Conservation (phyloP, 805 yeast species). For the Naumovozyma castellii region DNA sequence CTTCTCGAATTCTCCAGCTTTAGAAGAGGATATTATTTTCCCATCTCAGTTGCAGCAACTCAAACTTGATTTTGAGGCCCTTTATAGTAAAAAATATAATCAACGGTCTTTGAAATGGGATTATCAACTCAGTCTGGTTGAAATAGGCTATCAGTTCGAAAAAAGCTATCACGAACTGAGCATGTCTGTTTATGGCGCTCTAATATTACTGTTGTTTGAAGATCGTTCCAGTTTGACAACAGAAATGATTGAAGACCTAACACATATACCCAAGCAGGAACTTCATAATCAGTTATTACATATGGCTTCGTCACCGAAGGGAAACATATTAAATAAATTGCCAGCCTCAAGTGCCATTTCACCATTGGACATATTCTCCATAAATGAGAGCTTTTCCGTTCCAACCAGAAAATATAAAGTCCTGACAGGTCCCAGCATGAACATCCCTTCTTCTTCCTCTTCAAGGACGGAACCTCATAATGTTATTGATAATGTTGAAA, state of each 20-base stretch:
- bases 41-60: conserved; percentile 39
- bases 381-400: conserved; percentile 62
- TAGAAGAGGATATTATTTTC: conserved; percentile 27
- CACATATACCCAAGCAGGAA: conserved; percentile 67
- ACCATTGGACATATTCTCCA: conserved; percentile 49
- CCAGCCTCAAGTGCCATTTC: conserved; percentile 71
- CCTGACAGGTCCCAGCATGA: conserved; percentile 9
- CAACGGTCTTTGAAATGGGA: conserved; percentile 69
- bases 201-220: conserved; percentile 65
- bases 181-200: conserved; percentile 73
- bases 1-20: conserved; percentile 32
- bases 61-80: conserved; percentile 39
- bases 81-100: conserved; percentile 41
- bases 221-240: conserved; percentile 46
- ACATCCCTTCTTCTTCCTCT: not conserved
- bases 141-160: conserved; percentile 60
- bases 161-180: conserved; percentile 66
- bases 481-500: conserved; percentile 48
- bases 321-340: conserved; percentile 60
- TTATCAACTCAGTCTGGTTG: conserved; percentile 75
- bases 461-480: conserved; percentile 18
- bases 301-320: conserved; percentile 72
- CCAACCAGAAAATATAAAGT: conserved; percentile 65
- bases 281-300: conserved; percentile 72
- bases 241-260: conserved; percentile 51